phyloP scores from a whole-genome alignment of 2,329 filamentous ascomycete species.

The Calonectria pseudoturangicola region DNA sequence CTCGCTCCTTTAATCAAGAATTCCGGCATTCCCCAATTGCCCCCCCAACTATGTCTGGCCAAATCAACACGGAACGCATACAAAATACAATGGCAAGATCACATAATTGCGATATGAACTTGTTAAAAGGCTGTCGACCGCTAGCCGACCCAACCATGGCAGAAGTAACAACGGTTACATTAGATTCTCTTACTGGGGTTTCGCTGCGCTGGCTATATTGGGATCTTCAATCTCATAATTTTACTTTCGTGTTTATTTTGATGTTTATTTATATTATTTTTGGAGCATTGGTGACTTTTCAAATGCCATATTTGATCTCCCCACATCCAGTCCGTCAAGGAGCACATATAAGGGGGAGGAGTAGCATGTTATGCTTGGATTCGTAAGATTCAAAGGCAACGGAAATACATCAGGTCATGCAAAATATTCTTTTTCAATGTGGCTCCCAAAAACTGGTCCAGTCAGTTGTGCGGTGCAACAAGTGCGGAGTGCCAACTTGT shows the following conservation, averaged over 20 bases:
- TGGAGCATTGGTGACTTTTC: background rate
- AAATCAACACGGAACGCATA: too few species aligned
- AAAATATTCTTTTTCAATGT: conserved; percentile 11
- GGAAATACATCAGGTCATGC: conserved; percentile 18
- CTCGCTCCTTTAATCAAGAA: too few species aligned
- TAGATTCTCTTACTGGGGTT: too few species aligned
- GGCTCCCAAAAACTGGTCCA: conserved; percentile 13
- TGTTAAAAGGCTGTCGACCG: too few species aligned
- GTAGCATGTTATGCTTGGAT: background rate
- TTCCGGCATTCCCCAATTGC: too few species aligned
- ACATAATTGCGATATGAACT: too few species aligned
- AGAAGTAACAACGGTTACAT: too few species aligned
- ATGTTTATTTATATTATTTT: background rate
- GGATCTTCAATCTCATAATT: background rate
- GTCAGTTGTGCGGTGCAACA: conserved; percentile 7
- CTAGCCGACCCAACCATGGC: too few species aligned
- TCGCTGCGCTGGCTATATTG: background rate
- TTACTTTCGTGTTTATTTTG: background rate
- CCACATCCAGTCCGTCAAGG: background rate
- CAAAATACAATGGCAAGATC: too few species aligned
- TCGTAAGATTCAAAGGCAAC: conserved; percentile 9
- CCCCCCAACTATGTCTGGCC: too few species aligned
- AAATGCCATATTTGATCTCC: background rate
- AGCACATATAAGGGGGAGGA: background rate
- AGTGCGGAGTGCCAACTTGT: conserved; percentile 4